Conservation (phyloP, 2,329 filamentous ascomycete genomes). For the Cordyceps tenuipes region DNA sequence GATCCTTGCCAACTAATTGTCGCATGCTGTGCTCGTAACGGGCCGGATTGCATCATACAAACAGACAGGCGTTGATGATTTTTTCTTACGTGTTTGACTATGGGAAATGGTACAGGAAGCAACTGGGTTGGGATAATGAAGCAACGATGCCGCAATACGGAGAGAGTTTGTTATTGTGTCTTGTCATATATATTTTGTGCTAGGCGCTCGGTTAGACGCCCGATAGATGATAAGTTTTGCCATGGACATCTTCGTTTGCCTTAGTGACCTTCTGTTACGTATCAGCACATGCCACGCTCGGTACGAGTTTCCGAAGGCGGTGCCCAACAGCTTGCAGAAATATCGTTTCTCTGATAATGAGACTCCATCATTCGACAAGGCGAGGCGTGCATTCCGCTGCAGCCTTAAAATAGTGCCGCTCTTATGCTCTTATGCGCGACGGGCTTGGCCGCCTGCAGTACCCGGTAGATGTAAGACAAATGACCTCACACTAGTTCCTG, state of each 20-base stretch:
- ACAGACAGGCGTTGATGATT: conserved; percentile 13
- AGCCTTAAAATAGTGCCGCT: not conserved
- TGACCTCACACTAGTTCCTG: too few relatives aligned
- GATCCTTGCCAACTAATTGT: conserved; percentile 68
- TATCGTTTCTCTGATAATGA: not conserved
- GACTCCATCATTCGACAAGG: not conserved
- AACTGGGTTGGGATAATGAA: conserved; percentile 13
- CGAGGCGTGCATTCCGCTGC: not conserved
- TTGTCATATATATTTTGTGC: conserved; percentile 11
- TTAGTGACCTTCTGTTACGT: not conserved
- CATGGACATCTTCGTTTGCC: not conserved
- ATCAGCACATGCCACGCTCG: not conserved
- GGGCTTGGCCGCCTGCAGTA: conserved; percentile 4
- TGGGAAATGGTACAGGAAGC: conserved; percentile 11
- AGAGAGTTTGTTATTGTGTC: conserved; percentile 6
- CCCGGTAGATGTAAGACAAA: not conserved
- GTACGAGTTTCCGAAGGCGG: not conserved
- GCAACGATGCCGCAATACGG: conserved; percentile 7
- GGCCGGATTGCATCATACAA: conserved; percentile 10
- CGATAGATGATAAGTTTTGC: conserved; percentile 6
- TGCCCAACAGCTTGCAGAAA: not conserved
- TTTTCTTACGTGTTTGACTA: conserved; percentile 24
- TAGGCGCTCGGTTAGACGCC: not conserved
- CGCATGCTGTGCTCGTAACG: not conserved
- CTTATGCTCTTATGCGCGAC: too few relatives aligned